Base-by-base conservation (phyloP, 768 basidiomycete genomes). In the Boletus rubescentipes region DNA sequence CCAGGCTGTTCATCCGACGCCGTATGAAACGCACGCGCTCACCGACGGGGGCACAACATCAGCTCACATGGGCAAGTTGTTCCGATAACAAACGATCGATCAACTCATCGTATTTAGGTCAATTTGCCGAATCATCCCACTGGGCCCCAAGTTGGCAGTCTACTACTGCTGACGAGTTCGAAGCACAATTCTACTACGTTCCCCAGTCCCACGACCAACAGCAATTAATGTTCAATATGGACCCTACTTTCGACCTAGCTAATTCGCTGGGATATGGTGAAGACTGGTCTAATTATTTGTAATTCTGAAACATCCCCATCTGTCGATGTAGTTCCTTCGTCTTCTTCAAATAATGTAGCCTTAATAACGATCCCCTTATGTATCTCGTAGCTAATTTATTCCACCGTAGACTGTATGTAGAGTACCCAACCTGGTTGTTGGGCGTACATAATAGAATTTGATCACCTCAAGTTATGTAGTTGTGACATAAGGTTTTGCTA, bases 51-150 rank as follows among this genome's bases (percentile, higher is more conserved):
- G 34, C 2, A 10, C 14, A 21, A 23, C 32, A 16, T 29, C 31
- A 18, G 5, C 16, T 41, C 40, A 40, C 21, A 49, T 39, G 15
- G 55, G 63, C 31, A 57, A 41, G 63, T 57, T 23, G 36, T 21
- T 36, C 46, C 26, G 4, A 31, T 21, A 2, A 23, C 38, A 14
- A 2, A 31, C 26, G 26, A 44, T 41, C 21, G 20, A 44, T 30
- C 4, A 32, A 2, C 45, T 62, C 40, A 65, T 21, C n/a, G 16
- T 2, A 16, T 15, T 16, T 21, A 65, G 57, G 37, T 37, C 35
- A 36, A 51, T 16, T 39, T 3, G 9, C 9, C 20, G 49, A 45
- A 30, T 6, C 43, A 11, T 46, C 39, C 20, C 36, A 12, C 3
- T 47, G 30, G 37, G 2, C 12, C 5, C 40, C 41, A 7, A n/a